Evolutionary conservation across 2,329 filamentous ascomycete genomes (phyloP).

Genomic region (Nemania bipapillata): DNA sequence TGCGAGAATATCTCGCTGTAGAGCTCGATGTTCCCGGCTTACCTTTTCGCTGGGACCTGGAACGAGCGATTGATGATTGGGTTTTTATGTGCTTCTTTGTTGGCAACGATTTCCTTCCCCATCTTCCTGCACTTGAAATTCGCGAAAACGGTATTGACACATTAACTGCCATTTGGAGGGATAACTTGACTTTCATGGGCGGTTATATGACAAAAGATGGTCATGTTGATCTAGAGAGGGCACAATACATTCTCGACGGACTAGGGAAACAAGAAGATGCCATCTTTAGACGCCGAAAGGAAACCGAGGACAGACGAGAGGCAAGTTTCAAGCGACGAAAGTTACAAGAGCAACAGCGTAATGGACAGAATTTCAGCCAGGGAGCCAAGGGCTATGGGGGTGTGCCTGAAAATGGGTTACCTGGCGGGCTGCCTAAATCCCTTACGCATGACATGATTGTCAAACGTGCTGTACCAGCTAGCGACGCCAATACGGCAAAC

Average conservation of each 20-base stretch:
- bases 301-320: conserved; percentile 84
- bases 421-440: conserved; percentile 64
- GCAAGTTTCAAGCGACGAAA: conserved; percentile 82
- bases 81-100: conserved; percentile 99
- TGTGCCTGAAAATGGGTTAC: conserved; percentile 54
- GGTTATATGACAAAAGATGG: conserved; percentile 97
- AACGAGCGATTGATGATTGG: conserved; percentile 96
- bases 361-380: conserved; percentile 50
- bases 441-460: conserved; percentile 90
- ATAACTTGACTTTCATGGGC: conserved; percentile 89
- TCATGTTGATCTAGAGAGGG: conserved; percentile 84
- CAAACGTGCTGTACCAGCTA: conserved; percentile 70
- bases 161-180: conserved; percentile 94
- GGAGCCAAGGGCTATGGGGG: conserved; percentile 43
- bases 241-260: conserved; percentile 87
- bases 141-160: conserved; percentile 97
- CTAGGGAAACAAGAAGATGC: conserved; percentile 92
- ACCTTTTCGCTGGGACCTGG: conserved; percentile 89
- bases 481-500: conserved; percentile 82
- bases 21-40: conserved; percentile 86
- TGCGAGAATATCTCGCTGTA: conserved; percentile 91
- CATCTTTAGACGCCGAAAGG: conserved; percentile 89
- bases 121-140: conserved; percentile 96
- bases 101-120: conserved; percentile 96
- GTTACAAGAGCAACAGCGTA: conserved; percentile 68